A percentile compares a stretch with the other conserved stretches of the same genome.
Evolutionary conservation across 352 stramenopile genomes (phyloP).

Genomic region (Phytopythium litorale): DNA sequence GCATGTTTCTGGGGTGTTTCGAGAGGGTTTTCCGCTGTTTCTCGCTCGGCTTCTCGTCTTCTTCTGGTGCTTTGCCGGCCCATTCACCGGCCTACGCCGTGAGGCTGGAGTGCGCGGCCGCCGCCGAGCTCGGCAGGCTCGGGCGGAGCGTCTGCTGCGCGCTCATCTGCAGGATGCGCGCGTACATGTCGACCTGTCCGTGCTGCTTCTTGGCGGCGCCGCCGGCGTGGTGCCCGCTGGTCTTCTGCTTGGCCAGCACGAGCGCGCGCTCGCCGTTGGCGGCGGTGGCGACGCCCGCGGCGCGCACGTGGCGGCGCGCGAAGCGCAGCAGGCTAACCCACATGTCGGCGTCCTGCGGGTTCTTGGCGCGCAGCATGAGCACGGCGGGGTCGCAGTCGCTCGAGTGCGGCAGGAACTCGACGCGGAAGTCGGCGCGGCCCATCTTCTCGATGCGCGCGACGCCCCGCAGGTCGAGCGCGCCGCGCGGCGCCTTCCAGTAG

Average conservation of each 20-base stretch:
- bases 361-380: constrained; percentile 65
- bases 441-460: constrained; percentile 64
- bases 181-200: constrained; percentile 8
- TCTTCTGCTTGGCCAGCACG: constrained; percentile 10
- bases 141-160: constrained; percentile 2
- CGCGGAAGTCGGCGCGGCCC: constrained; percentile 61
- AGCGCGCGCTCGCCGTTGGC: neutral
- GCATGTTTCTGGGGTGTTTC: neutral
- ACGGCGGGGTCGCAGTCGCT: constrained; percentile 28
- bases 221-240: constrained; percentile 3
- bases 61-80: neutral
- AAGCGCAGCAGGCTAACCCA: constrained; percentile 79
- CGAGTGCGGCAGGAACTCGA: constrained; percentile 48
- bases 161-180: constrained; percentile 9
- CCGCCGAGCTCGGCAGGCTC: neutral
- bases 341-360: constrained; percentile 47
- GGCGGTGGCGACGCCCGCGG: constrained; percentile 8
- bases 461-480: constrained; percentile 62
- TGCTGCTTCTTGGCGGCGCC: neutral
- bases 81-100: neutral
- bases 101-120: neutral
- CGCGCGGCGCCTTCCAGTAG: constrained; percentile 78
- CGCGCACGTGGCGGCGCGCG: constrained; percentile 40
- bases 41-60: constrained; percentile 4
- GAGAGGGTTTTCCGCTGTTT: constrained; percentile 1